Conservation (phyloP, 352 stramenopile species). For the Globisporangium iwayamae region DNA sequence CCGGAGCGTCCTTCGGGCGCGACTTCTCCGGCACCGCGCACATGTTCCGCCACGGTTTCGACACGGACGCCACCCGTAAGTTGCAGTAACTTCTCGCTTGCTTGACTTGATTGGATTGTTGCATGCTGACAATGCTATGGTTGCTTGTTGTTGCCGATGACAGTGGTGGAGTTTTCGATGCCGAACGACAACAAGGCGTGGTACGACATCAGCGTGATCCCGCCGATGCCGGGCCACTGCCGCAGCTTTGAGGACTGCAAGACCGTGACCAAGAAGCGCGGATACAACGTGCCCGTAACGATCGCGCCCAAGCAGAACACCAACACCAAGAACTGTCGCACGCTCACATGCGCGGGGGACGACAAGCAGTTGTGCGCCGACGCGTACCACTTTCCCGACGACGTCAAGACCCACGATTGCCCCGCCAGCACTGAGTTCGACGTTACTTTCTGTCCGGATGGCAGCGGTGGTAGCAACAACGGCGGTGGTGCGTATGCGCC, state of each 20-base stretch:
- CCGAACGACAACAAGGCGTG: conserved; percentile 23
- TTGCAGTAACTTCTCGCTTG: background rate
- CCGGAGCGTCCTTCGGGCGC: conserved; percentile 13
- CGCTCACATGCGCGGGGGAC: conserved; percentile 29
- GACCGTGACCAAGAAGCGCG: conserved; percentile 38
- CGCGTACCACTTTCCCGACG: conserved; percentile 64
- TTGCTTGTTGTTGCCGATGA: conserved; percentile 7
- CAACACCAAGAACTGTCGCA: conserved; percentile 25
- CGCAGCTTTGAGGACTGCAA: conserved; percentile 38
- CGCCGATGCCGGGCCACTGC: conserved; percentile 44
- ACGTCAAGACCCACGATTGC: conserved; percentile 68
- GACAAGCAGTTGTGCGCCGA: conserved; percentile 33
- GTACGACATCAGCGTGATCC: conserved; percentile 68
- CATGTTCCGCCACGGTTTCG: conserved; percentile 48
- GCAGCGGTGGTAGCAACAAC: background rate
- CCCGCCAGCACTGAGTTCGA: conserved; percentile 30
- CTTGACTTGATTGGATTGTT: background rate
- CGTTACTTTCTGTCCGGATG: conserved; percentile 54
- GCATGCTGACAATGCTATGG: background rate
- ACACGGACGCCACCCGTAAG: conserved; percentile 37
- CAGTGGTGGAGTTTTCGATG: conserved; percentile 27
- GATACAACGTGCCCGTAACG: conserved; percentile 50
- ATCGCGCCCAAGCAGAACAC: conserved; percentile 32
- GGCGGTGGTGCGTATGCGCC: conserved; percentile 3
- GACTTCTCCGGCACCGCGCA: conserved; percentile 27